Evolutionary conservation across 805 yeast genomes (phyloP).

Genomic region (Lipomyces anomalus): DNA sequence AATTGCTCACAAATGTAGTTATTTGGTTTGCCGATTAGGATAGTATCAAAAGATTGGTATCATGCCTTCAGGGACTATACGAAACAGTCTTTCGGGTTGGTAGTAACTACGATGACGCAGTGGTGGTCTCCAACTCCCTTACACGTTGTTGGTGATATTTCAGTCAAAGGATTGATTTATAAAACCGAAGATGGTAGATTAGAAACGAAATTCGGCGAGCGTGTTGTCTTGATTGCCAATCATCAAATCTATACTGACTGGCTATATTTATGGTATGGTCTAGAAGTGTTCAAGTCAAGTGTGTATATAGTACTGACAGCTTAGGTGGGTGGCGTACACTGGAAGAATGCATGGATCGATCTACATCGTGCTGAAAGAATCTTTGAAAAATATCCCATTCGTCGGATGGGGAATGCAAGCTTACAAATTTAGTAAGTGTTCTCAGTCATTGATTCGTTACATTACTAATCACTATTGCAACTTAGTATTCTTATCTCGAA

Average conservation of each 20-base stretch:
- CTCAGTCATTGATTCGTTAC: too few species aligned
- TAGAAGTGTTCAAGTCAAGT: background rate
- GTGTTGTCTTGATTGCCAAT: constrained; percentile 70
- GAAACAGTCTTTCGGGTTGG: constrained; percentile 32
- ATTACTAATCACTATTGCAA: too few species aligned
- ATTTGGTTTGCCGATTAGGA: constrained; percentile 30
- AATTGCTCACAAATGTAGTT: constrained; percentile 8
- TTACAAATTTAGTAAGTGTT: constrained; percentile 48
- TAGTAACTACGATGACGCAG: constrained; percentile 29
- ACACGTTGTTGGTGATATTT: constrained; percentile 28
- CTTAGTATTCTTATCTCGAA: constrained; percentile 50
- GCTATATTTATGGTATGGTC: constrained; percentile 89
- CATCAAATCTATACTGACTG: constrained; percentile 95
- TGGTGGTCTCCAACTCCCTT: constrained; percentile 30
- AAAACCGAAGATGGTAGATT: constrained; percentile 22
- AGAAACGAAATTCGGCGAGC: constrained; percentile 39
- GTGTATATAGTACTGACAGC: too few species aligned
- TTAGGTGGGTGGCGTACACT: constrained; percentile 69
- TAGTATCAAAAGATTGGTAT: constrained; percentile 26
- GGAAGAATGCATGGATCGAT: constrained; percentile 59
- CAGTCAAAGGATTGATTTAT: constrained; percentile 27
- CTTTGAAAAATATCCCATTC: constrained; percentile 63
- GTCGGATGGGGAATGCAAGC: constrained; percentile 81
- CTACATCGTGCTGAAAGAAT: constrained; percentile 70
- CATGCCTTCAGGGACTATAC: constrained; percentile 32